Percentiles rank a stretch among this genome's conserved stretches.
Conservation (phyloP, 352 stramenopile species). For the Achlya hypogyna region DNA sequence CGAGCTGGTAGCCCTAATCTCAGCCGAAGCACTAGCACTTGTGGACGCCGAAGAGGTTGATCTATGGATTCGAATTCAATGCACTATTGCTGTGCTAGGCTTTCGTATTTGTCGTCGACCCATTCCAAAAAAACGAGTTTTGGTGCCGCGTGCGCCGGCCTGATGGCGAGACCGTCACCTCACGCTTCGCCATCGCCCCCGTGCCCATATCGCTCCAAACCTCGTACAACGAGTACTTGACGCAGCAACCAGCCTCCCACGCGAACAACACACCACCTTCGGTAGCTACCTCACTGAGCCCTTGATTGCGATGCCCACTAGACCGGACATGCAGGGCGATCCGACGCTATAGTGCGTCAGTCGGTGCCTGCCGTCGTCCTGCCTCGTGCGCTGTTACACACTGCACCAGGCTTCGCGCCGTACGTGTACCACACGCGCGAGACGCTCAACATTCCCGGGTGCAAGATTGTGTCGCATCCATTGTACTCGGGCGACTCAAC, state of each 20-base stretch:
- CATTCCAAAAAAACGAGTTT: slow-evolving; percentile 55
- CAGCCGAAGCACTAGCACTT: slow-evolving; percentile 36
- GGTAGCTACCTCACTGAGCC: no score
- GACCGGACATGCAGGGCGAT: no score
- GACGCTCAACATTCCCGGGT: slow-evolving; percentile 44
- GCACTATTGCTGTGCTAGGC: slow-evolving; percentile 17
- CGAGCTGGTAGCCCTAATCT: slow-evolving; percentile 42
- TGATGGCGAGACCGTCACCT: slow-evolving; percentile 26
- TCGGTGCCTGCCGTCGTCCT: neutral
- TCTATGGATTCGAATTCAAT: neutral
- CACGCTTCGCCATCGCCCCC: slow-evolving; percentile 35
- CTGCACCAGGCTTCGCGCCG: slow-evolving; percentile 46
- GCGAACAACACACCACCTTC: neutral
- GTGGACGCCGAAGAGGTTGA: slow-evolving; percentile 40
- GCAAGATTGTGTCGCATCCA: slow-evolving; percentile 36
- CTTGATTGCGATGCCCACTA: no score
- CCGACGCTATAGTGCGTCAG: neutral
- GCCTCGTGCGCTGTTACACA: neutral
- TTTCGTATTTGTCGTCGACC: slow-evolving; percentile 59
- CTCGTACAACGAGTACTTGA: slow-evolving; percentile 13
- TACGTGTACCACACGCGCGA: slow-evolving; percentile 59
- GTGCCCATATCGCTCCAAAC: slow-evolving; percentile 4
- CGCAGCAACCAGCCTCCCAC: neutral
- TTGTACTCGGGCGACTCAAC: slow-evolving; percentile 42
- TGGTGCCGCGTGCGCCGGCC: slow-evolving; percentile 48